These are phyloP conservation scores for Ceratocystis ficicola DNA, from an alignment of 2,329 filamentous ascomycete species.

Conservation along the genomic window DNA sequence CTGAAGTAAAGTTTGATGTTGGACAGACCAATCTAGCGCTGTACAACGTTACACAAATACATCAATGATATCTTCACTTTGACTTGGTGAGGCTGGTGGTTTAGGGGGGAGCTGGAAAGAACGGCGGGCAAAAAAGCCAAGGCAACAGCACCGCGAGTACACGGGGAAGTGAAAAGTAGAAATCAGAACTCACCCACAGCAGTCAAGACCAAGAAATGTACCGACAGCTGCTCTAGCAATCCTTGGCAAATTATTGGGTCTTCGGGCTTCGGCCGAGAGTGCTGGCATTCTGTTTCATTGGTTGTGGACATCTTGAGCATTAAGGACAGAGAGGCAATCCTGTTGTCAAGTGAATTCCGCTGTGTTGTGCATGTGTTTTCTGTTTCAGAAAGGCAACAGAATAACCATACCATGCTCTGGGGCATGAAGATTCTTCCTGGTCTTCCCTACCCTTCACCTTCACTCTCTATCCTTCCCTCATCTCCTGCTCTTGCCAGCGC, in stretches of 20 bases:
- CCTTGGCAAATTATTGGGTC: constrained; percentile 3
- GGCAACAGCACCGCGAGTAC: not conserved
- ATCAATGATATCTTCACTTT: not conserved
- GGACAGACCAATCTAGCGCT: constrained; percentile 1
- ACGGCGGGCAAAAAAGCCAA: not conserved
- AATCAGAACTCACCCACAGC: no score
- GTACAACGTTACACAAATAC: constrained; percentile 14
- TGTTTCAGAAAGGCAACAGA: not conserved
- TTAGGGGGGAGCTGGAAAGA: not conserved
- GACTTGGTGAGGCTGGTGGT: not conserved
- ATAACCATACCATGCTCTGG: not conserved
- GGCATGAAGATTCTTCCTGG: constrained; percentile 8
- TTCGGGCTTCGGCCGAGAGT: not conserved
- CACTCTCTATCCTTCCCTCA: no score
- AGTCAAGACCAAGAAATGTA: not conserved
- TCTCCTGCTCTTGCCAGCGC: not conserved
- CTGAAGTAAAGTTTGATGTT: constrained; percentile 13
- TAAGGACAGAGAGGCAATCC: not conserved
- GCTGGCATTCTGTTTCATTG: not conserved
- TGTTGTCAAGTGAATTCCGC: not conserved
- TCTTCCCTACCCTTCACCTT: no score
- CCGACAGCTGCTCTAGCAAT: not conserved
- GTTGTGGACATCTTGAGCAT: not conserved
- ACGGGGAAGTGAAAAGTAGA: not conserved
- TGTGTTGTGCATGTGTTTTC: not conserved